Percentiles rank a stretch among this genome's conserved stretches.
These are phyloP conservation scores for Aeschynomene evenia DNA, from an alignment of 306 rosid genomes.

Conservation along the genomic window DNA sequence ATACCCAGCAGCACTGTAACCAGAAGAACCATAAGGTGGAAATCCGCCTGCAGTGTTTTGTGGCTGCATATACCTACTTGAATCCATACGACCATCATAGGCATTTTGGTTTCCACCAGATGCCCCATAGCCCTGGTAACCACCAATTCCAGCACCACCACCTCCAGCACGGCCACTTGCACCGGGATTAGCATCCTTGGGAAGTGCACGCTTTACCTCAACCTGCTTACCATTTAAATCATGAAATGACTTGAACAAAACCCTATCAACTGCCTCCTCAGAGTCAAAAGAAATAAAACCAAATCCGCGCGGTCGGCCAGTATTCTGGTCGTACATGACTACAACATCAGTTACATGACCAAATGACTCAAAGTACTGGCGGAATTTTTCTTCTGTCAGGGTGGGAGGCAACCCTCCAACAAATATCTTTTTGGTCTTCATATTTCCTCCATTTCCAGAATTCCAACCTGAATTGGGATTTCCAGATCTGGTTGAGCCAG, in stretches of 20 bases:
- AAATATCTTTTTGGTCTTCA: constrained; percentile 90
- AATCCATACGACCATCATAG: constrained; percentile 88
- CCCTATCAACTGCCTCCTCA: constrained; percentile 97
- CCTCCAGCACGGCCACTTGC: constrained; percentile 73
- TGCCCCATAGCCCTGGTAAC: constrained; percentile 81
- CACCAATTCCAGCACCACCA: constrained; percentile 62
- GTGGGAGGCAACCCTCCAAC: constrained; percentile 98
- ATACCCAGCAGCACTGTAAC: constrained; percentile 73
- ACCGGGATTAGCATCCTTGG: constrained; percentile 96
- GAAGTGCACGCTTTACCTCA: constrained; percentile 99
- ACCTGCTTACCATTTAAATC: constrained; percentile 97
- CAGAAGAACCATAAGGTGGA: constrained; percentile 89
- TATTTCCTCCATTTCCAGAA: constrained; percentile 77
- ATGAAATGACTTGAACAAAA: constrained; percentile 91
- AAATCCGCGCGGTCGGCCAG: constrained; percentile 97
- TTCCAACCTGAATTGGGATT: constrained; percentile 61
- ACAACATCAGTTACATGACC: constrained; percentile 94
- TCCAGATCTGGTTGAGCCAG: constrained; percentile 65
- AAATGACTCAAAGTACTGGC: constrained; percentile 80
- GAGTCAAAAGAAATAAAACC: constrained; percentile 92
- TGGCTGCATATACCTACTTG: constrained; percentile 87
- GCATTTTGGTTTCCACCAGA: constrained; percentile 87
- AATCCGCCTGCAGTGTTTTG: constrained; percentile 80
- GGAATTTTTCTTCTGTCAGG: constrained; percentile 81
- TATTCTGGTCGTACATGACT: constrained; percentile 95